phyloP scores from a whole-genome alignment of 371 early-diverging fungal species.

The Mycotypha africana region DNA sequence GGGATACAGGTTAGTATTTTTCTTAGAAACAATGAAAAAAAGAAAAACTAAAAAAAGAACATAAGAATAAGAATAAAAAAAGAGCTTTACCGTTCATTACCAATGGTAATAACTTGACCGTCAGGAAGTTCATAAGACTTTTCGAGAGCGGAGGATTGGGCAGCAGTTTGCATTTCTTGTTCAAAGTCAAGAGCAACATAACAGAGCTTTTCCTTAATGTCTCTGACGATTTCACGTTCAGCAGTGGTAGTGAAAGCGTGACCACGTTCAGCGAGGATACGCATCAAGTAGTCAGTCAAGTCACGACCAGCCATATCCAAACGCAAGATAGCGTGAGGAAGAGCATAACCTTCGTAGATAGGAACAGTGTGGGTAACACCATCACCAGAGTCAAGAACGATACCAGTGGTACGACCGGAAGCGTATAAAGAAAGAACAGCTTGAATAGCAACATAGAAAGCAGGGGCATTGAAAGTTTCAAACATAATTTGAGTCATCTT shows the following conservation, averaged over 20 bases:
- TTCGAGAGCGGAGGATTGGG: conserved; percentile 88
- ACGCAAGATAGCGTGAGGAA: conserved; percentile 98
- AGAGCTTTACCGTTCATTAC: conserved; percentile 82
- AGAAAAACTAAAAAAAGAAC: neutral
- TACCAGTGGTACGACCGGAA: conserved; percentile 99
- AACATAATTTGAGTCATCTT: conserved; percentile 99
- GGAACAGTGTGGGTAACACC: conserved; percentile 99
- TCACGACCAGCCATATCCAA: conserved; percentile 96
- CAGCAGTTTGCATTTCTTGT: conserved; percentile 97
- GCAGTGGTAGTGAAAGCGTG: conserved; percentile 99
- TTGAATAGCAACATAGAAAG: conserved; percentile 99
- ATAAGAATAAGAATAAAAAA: neutral
- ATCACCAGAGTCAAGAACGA: conserved; percentile 99
- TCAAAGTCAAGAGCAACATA: conserved; percentile 99
- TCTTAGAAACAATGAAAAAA: neutral
- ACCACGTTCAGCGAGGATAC: conserved; percentile 98
- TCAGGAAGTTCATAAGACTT: conserved; percentile 99
- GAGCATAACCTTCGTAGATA: conserved; percentile 99
- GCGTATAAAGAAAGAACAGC: conserved; percentile 97
- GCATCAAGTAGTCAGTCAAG: conserved; percentile 96
- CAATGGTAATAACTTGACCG: conserved; percentile 98
- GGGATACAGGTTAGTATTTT: neutral
- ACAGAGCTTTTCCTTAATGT: conserved; percentile 99
- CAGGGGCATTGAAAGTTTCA: conserved; percentile 99
- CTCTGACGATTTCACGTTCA: conserved; percentile 99